Percentiles rank a stretch among this genome's conserved stretches.
Evolutionary conservation across 164 flowering plant species (phyloP).

Genomic region (Stephania yunnanensis): DNA sequence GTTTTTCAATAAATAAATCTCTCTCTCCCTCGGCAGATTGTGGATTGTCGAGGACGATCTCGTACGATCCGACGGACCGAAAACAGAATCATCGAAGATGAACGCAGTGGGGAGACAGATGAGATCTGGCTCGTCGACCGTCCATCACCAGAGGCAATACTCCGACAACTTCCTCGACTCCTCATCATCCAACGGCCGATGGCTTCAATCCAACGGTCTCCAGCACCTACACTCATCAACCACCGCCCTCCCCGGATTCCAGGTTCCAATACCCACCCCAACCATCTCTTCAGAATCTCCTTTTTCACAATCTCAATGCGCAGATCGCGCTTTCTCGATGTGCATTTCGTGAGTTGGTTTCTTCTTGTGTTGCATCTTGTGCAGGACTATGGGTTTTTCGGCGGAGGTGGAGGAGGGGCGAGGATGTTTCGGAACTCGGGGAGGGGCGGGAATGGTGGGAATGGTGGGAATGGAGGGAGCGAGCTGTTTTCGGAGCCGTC

Average conservation of each 20-base stretch:
- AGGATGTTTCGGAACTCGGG: constrained; percentile 43
- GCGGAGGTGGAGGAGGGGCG: constrained; percentile 38
- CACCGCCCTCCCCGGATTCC: constrained; percentile 26
- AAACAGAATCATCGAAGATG: constrained; percentile 26
- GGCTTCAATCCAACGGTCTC: constrained; percentile 67
- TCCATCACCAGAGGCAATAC: constrained; percentile 76
- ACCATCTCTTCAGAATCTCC: background rate
- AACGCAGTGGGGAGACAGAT: constrained; percentile 54
- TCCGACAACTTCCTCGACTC: constrained; percentile 62
- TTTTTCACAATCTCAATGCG: background rate
- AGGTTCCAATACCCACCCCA: constrained; percentile 20
- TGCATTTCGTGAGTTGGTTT: constrained; percentile 1
- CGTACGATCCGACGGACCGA: background rate
- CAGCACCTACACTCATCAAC: constrained; percentile 47
- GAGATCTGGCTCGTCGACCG: constrained; percentile 57
- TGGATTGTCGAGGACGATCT: too few relatives aligned
- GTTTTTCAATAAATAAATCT: background rate
- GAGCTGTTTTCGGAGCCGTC: constrained; percentile 57
- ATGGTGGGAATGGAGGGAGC: constrained; percentile 44
- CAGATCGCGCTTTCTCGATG: background rate
- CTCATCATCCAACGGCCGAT: constrained; percentile 49
- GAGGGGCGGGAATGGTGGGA: constrained; percentile 44
- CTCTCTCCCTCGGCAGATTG: background rate
- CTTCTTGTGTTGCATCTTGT: constrained; percentile 10
- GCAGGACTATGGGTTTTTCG: constrained; percentile 53